Evolutionary conservation across 2,329 filamentous ascomycete species (phyloP), one percentile per base, ranked within the genome.

Genomic region (Alternaria sp.): DNA sequence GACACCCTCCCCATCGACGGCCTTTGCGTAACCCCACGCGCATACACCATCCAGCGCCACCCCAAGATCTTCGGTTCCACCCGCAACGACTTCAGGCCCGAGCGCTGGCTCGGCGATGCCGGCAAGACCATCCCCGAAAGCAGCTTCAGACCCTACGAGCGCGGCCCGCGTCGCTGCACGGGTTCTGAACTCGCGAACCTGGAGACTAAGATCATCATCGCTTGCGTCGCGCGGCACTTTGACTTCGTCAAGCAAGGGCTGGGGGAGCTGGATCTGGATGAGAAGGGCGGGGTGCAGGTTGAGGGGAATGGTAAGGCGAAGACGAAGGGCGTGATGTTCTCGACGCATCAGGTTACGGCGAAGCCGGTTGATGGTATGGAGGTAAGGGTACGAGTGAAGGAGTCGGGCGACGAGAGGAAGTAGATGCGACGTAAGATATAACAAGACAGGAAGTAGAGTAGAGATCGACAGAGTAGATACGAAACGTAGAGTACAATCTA

Each of bases 161-260:
- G 83, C 56, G 86, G 86, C 0, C 80, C 82, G 2, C 73, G 86
- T 9, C 84, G 84, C 54, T 89, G 86, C 68, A 84, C 87, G 21
- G 86, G 85, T 0, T 84, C 86, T 71, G 85, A 86, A 70, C 78
- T 87, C 36, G 85, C 83, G 5, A 81, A 83, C 69, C 71, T 85
- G 10, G 86, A 88, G 74, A 71, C 83, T 1, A 83, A 82, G 67
- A 79, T 85, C 66, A 78, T 86, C 10, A 73, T 87, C 25, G 84
- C 81, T 1, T 83, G 85, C 73, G 82, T 82, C 1, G 71, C 83
- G 6, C 70, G 85, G 55, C 78, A 80, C 23, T 84, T 86, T 55
- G 82, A 86, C 13, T 80, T 88, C 23, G 54, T 63, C 3, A 67
- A 68, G 53, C 30, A 52, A 21, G 66, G 66, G 17, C 76, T 79